Evolutionary conservation across 352 stramenopile species (phyloP), one percentile per base, ranked within the genome.

Genomic region (Globisporangium middletonii): DNA sequence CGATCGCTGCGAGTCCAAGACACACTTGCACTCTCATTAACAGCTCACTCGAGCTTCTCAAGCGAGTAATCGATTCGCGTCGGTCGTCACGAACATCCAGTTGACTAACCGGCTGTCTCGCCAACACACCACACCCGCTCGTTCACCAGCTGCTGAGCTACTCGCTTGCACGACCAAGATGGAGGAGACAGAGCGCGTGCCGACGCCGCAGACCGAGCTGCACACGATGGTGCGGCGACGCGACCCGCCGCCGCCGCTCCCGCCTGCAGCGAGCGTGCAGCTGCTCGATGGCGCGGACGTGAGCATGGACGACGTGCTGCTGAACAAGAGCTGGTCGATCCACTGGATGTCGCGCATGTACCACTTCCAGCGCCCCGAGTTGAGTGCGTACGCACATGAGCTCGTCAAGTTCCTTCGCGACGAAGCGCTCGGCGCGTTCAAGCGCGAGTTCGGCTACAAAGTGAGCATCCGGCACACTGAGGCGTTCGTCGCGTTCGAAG

Each of bases 301-400:
- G 63, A 83, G 67, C 51, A 70, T 84, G 51, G 67, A 82, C 47
- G 70, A 86, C 46, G 76, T 83, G 53, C 61, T 88, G 59, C 70
- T 88, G 38, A 42, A 63, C 53, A 59, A 65, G 37, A 63, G 68
- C 65, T 91, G 78, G 80, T 60, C 69, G 50, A 68, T 79, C 27
- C 78, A 91, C 72, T 83, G 70, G 59, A 71, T 79, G 53, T 91
- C 80, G 33, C 64, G 70, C 53, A 66, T 91, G 49, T 86, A 81
- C 60, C 74, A 80, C 51, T 86, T 88, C 62, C 69, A 68, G 13
- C 59, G 55, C 35, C 62, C 75, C 1, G 37, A 79, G 59, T 68
- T 88, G 28, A 76, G 74, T 41, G 56, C 64, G 26, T 86, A 88
- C 54, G 78, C 76, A 43, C 75, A 83, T 53, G 78, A 86, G 46